A percentile compares a stretch with the other conserved stretches of the same genome.
These are phyloP conservation scores for Aquilaria sinensis DNA, from an alignment of 345 rosid genomes.

Conservation along the genomic window DNA sequence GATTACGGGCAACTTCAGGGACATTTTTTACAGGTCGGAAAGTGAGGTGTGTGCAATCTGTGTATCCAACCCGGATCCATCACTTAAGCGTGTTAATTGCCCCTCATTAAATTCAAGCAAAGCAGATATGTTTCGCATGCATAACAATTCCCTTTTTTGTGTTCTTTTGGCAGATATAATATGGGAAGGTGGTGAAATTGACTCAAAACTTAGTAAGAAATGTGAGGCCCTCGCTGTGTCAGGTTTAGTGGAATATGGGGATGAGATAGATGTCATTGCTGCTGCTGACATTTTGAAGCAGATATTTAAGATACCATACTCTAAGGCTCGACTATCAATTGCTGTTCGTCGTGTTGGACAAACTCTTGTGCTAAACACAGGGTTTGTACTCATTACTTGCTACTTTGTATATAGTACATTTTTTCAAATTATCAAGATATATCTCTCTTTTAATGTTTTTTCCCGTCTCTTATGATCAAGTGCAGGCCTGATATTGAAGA, in stretches of 20 bases:
- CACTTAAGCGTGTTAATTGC: too few relatives aligned
- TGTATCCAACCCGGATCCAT: too few relatives aligned
- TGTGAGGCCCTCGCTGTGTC: constrained; percentile 93
- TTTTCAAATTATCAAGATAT: background rate
- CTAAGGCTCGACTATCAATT: constrained; percentile 83
- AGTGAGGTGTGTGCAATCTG: too few relatives aligned
- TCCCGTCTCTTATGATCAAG: constrained; percentile 7
- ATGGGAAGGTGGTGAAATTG: constrained; percentile 55
- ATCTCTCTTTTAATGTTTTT: background rate
- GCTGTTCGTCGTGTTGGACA: constrained; percentile 91
- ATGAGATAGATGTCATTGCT: constrained; percentile 91
- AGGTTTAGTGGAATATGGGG: constrained; percentile 92
- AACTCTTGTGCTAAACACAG: constrained; percentile 81
- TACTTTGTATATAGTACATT: background rate
- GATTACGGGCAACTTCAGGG: too few relatives aligned
- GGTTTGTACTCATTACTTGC: constrained; percentile 37
- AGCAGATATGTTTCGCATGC: too few relatives aligned
- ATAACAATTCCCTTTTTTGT: constrained; percentile 6
- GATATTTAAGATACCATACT: constrained; percentile 93
- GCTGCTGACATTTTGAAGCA: constrained; percentile 89
- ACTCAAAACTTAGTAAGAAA: constrained; percentile 64
- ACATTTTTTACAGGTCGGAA: too few relatives aligned
- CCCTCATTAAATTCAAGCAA: too few relatives aligned
- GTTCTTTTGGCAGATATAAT: constrained; percentile 45
- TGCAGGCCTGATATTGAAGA: constrained; percentile 89